These are phyloP conservation scores for Galerina sulciceps DNA, from an alignment of 768 basidiomycete genomes.

Conservation along the genomic window DNA sequence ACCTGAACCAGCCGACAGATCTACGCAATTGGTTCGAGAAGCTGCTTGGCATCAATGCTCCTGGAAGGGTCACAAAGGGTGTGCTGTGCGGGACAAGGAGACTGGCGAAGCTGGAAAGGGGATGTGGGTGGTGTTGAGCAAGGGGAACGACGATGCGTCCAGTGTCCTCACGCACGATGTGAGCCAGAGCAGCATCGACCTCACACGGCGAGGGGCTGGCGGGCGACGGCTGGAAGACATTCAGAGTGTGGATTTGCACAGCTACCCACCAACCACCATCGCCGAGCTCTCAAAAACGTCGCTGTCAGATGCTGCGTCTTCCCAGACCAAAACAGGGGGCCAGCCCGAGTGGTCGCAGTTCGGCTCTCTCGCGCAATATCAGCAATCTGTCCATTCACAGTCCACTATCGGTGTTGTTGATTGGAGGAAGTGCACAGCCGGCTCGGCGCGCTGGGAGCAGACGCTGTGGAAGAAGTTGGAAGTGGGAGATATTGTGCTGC, in stretches of 20 bases:
- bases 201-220: constrained; percentile 43
- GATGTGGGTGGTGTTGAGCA: constrained; percentile 65
- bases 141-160: constrained; percentile 42
- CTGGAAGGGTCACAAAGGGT: constrained; percentile 81
- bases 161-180: constrained; percentile 43
- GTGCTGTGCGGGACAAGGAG: constrained; percentile 85
- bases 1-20: constrained; percentile 86
- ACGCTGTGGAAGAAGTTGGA: constrained; percentile 99
- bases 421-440: constrained; percentile 67
- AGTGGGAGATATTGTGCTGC: constrained; percentile 92
- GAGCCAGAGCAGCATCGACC: constrained; percentile 47
- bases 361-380: constrained; percentile 52
- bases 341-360: constrained; percentile 40
- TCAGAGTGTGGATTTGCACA: constrained; percentile 66
- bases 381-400: constrained; percentile 60
- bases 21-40: constrained; percentile 76
- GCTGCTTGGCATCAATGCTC: constrained; percentile 69
- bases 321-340: constrained; percentile 25
- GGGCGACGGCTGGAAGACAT: constrained; percentile 68
- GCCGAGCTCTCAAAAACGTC: constrained; percentile 39
- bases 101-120: constrained; percentile 62
- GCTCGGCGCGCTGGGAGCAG: constrained; percentile 88
- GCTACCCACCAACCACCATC: constrained; percentile 57
- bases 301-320: constrained; percentile 35
- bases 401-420: constrained; percentile 79